Evolutionary conservation across 306 rosid species (phyloP), one percentile per base, ranked within the genome.

Genomic region (Vigna trinervia): DNA sequence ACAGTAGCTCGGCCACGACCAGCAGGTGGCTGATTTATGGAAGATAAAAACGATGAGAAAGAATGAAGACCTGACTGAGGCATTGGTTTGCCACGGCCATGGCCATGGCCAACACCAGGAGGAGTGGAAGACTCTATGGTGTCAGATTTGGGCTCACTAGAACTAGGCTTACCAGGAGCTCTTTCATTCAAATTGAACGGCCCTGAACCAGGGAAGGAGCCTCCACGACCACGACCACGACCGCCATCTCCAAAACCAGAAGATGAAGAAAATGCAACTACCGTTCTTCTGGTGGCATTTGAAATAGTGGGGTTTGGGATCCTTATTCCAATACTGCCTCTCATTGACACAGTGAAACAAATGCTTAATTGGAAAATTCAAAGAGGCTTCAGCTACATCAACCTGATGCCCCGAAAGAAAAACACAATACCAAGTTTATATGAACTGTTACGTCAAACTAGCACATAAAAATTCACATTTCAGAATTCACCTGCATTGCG

Each of bases 181-280:
- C 47, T 83, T 67, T 80, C 85, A 15, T 3, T 45, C 36, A 83
- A 69, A 19, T 81, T 78, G 14, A 79, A 73, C 19, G 26, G 77
- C 8, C 83, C 80, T 2, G 73, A 20, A 2, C 64, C 72, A 62
- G 83, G 15, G 38, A 41, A 36, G 12, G 82, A 60, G 23, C 85
- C 80, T 6, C 88, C 75, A 5, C 87, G 80, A 14, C 88, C 93
- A 20, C 90, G 84, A 15, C 88, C 89, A 38, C 87, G 38, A 5
- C 88, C 85, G 1, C 87, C 78, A 14, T 83, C 81, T 5, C 89
- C 86, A 34, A 56, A 75, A 58, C 65, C n/a, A 12, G 93, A 87
- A 52, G 86, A 90, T 19, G 93, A 86, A 23, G 94, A 93, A 36
- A 89, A 93, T 0, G 94, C 85, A 69, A 74, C 69, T 71, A 91